Percentiles rank a stretch among this genome's conserved stretches.
These are phyloP conservation scores for Crithidia sp. DNA, from an alignment of 208 protist species.

Conservation along the genomic window DNA sequence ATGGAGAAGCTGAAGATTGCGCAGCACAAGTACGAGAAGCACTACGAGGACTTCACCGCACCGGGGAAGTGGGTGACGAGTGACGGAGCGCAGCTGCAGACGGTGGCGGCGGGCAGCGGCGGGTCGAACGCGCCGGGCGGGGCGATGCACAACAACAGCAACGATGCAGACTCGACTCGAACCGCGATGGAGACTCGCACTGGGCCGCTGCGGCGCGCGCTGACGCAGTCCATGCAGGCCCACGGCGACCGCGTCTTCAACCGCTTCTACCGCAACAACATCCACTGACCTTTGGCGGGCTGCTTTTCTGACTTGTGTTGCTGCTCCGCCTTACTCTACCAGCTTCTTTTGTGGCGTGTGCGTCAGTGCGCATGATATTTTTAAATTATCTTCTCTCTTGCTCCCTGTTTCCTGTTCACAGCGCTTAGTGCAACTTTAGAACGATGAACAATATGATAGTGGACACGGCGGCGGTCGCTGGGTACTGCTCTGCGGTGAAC, in stretches of 20 bases:
- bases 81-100: constrained; percentile 80
- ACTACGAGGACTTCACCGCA: constrained; percentile 86
- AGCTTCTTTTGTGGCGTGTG: too few species aligned
- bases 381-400: too few species aligned
- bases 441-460: too few species aligned
- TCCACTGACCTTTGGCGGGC: constrained; percentile 36
- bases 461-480: too few species aligned
- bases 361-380: too few species aligned
- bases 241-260: constrained; percentile 84
- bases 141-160: constrained; percentile 71
- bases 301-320: too few species aligned
- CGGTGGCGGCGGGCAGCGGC: constrained; percentile 68
- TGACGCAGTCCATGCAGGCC: constrained; percentile 71
- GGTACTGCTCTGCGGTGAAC: too few species aligned
- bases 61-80: constrained; percentile 83
- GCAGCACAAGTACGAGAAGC: constrained; percentile 91
- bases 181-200: constrained; percentile 77
- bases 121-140: constrained; percentile 70
- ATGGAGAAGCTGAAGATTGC: constrained; percentile 89
- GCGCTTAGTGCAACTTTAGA: too few species aligned
- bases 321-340: too few species aligned
- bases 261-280: constrained; percentile 89
- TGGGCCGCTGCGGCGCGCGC: constrained; percentile 55
- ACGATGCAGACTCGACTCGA: constrained; percentile 37
- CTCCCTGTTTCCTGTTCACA: too few species aligned